These are phyloP conservation scores for Diversispora eburnea DNA, from an alignment of 192 early-diverging fungal genomes.

Conservation along the genomic window DNA sequence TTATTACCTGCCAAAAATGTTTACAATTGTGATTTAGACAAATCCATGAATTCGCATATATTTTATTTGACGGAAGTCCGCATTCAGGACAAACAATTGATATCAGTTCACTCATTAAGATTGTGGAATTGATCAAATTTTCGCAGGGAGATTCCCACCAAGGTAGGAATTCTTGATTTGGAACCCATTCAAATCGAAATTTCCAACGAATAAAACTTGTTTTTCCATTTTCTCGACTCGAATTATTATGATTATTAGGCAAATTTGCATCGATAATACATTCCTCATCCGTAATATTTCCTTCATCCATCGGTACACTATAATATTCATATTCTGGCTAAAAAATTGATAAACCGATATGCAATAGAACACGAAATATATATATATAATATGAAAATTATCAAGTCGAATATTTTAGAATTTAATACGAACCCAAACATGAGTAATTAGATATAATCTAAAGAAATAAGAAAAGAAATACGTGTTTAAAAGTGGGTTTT, in stretches of 20 bases:
- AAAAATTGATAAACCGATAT: no score
- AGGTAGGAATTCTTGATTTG: neutral
- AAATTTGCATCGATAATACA: neutral
- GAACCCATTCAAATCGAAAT: conserved; percentile 15
- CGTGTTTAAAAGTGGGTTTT: neutral
- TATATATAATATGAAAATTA: neutral
- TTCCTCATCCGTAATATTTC: neutral
- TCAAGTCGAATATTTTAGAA: neutral
- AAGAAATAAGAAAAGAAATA: neutral
- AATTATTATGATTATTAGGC: neutral
- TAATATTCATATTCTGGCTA: neutral
- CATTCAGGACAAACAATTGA: neutral
- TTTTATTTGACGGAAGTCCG: neutral
- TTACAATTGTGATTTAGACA: neutral
- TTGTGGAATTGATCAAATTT: neutral
- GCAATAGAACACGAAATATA: no score
- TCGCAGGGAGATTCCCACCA: neutral
- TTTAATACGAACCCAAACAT: neutral
- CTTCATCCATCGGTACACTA: neutral
- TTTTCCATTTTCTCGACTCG: neutral
- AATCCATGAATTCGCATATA: neutral
- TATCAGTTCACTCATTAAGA: neutral
- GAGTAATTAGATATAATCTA: neutral
- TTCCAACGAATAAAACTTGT: neutral
- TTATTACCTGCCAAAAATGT: neutral